A percentile compares a stretch with the other conserved stretches of the same genome.
phyloP scores from a whole-genome alignment of 768 basidiomycete species.

The Galerina marginata region DNA sequence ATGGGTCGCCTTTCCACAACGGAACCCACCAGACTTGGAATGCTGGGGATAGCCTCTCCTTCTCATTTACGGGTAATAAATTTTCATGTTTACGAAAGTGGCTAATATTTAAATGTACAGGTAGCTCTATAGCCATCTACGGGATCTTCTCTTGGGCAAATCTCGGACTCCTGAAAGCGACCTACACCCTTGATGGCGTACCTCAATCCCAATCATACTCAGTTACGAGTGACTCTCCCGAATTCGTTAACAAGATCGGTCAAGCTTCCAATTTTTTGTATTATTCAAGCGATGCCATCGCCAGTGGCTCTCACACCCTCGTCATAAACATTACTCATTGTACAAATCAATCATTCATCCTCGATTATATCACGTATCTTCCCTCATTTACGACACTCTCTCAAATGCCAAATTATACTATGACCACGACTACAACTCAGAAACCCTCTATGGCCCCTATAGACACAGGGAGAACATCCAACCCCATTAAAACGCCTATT shows the following conservation, averaged over 20 bases:
- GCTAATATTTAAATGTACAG: background rate
- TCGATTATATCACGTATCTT: constrained; percentile 22
- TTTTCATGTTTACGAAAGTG: background rate
- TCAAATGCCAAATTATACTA: constrained; percentile 8
- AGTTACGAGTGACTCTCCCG: background rate
- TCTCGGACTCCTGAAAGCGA: constrained; percentile 1
- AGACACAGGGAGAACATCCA: too few species aligned
- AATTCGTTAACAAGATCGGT: background rate
- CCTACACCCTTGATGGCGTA: constrained; percentile 9
- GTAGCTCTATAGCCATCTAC: constrained; percentile 6
- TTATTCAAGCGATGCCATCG: constrained; percentile 1
- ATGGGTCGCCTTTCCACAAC: constrained; percentile 10
- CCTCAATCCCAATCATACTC: background rate
- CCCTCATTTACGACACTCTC: constrained; percentile 22
- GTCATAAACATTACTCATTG: constrained; percentile 16
- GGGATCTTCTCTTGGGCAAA: constrained; percentile 10
- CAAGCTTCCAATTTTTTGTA: constrained; percentile 13
- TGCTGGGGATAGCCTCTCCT: constrained; percentile 12
- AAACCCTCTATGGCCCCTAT: too few species aligned
- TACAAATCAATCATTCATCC: constrained; percentile 10
- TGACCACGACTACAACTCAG: too few species aligned
- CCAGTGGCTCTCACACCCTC: constrained; percentile 13
- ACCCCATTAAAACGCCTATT: too few species aligned
- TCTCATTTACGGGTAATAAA: constrained; percentile 14
- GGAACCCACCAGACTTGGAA: constrained; percentile 11